These are phyloP conservation scores for Nepenthes gracilis DNA, from an alignment of 148 eudicot genomes.

Conservation along the genomic window DNA sequence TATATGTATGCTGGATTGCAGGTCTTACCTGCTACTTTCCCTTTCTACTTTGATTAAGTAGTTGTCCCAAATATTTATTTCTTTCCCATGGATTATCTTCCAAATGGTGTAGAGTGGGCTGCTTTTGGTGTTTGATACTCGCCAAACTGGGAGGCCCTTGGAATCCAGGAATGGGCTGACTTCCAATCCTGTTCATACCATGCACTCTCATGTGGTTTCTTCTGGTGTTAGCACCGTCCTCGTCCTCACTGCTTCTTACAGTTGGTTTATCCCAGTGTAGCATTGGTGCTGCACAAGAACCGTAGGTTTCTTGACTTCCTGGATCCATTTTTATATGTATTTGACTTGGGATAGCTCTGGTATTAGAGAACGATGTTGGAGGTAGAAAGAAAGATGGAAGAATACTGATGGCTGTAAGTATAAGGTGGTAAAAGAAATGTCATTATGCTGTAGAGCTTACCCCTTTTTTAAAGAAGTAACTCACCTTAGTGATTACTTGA, in stretches of 20 bases:
- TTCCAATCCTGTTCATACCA: constrained; percentile 56
- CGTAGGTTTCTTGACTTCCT: constrained; percentile 24
- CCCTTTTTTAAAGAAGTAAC: no score
- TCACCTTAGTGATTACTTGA: no score
- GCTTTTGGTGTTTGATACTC: constrained; percentile 74
- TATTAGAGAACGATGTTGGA: no score
- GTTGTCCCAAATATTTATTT: background rate
- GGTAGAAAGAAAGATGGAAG: no score
- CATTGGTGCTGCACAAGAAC: constrained; percentile 35
- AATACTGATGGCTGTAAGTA: no score
- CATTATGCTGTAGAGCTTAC: no score
- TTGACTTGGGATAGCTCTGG: no score
- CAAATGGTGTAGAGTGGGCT: constrained; percentile 63
- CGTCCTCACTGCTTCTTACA: constrained; percentile 64
- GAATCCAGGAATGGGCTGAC: constrained; percentile 54
- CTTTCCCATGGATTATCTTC: background rate
- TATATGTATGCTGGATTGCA: constrained; percentile 77
- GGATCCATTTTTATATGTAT: no score
- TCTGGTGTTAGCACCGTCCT: constrained; percentile 23
- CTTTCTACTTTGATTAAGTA: background rate
- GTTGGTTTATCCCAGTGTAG: constrained; percentile 77
- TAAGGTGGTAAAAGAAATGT: no score
- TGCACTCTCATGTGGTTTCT: constrained; percentile 27
- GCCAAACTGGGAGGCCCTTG: constrained; percentile 57
- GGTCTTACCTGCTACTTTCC: constrained; percentile 27